Conservation (phyloP, 2,329 filamentous ascomycete genomes). For the Gyromitra esculenta region DNA sequence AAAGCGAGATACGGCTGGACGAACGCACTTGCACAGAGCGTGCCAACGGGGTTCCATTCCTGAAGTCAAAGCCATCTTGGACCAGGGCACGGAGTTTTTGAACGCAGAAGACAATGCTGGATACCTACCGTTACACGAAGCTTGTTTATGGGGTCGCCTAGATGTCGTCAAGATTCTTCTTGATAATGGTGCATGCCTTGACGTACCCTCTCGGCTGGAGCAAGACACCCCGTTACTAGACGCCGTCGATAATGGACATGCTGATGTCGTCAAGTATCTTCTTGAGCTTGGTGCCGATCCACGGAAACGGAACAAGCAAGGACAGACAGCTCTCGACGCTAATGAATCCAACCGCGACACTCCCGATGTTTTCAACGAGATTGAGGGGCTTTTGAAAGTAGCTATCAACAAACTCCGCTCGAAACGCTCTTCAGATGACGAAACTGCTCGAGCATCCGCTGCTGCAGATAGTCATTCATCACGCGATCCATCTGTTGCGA, state of each 20-base stretch:
- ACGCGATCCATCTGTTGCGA: conserved; percentile 57
- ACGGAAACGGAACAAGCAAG: conserved; percentile 87
- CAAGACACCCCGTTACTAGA: conserved; percentile 95
- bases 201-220: conserved; percentile 77
- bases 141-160: conserved; percentile 83
- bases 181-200: conserved; percentile 82
- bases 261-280: conserved; percentile 85
- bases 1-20: conserved; percentile 88
- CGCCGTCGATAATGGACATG: conserved; percentile 92
- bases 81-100: conserved; percentile 84
- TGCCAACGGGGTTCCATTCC: conserved; percentile 87
- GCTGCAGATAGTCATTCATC: conserved; percentile 57
- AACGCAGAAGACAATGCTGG: conserved; percentile 92
- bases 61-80: conserved; percentile 75
- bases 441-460: conserved; percentile 53
- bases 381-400: conserved; percentile 74
- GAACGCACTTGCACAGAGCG: conserved; percentile 88
- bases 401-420: conserved; percentile 60
- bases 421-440: conserved; percentile 57
- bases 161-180: conserved; percentile 89
- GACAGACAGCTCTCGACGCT: conserved; percentile 88
- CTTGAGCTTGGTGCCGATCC: conserved; percentile 90
- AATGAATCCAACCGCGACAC: conserved; percentile 49
- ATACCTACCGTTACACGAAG: conserved; percentile 95
- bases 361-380: conserved; percentile 65